Evolutionary conservation across 2,329 filamentous ascomycete genomes (phyloP), one percentile per base, ranked within the genome.

Genomic region (Aquanectria penicillioides): DNA sequence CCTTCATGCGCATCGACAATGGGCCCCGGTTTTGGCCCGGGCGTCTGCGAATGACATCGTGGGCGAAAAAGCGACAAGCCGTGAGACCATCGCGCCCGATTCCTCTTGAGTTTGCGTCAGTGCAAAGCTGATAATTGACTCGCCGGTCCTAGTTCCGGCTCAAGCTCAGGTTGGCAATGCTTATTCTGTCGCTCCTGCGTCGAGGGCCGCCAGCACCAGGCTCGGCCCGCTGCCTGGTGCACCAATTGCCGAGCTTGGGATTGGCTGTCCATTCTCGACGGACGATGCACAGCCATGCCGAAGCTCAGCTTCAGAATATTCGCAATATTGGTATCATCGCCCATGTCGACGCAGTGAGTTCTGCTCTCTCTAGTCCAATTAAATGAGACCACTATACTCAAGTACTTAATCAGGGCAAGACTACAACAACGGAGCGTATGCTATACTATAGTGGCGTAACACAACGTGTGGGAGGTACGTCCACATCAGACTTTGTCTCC

Each of bases 241-340:
- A 50, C 36, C 68, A 69, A 64, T 70, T 61, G 65, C 62, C 57
- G 28, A 61, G 56, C 23, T 63, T 62, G 20, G 44, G 64, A 12
- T 38, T 63, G 23, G 23, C 48, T 28, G 47, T 40, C 43, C 33
- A 62, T 40, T 56, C 55, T 43, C 62, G 52, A 34, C 59, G 67
- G 34, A 59, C 59, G 44, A 58, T 61, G 34, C 62, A 71, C 46
- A 61, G 18, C 33, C 59, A 15, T 64, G 68, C 34, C 62, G 67
- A 71, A 64, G 50, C 66, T 26, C 67, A 66, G 20, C 61, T 77
- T 8, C 65, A 73, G 43, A 86, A 86, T 69, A 95, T 94, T 48
- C 86, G 94, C 68, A 99, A 99, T 73, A 97, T 99, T 73, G 95
- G 95, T 61, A 98, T 99, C 67, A 97, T 99, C 75, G 95, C 95